A percentile compares a stretch with the other conserved stretches of the same genome.
phyloP scores from a whole-genome alignment of 208 protist genomes.

The Entamoeba invadens region DNA sequence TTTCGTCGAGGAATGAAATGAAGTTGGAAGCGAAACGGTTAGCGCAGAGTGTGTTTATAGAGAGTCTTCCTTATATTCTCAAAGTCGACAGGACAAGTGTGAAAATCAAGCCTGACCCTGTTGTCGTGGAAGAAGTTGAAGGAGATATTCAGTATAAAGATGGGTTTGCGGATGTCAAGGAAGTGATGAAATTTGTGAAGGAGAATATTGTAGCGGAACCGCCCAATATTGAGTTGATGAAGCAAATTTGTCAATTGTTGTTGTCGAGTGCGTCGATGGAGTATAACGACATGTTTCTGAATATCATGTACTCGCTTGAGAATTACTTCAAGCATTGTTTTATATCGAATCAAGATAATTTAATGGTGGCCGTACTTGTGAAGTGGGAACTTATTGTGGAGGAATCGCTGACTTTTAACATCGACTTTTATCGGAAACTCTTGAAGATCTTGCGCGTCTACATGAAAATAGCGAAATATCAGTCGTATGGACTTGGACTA shows the following conservation, averaged over 20 bases:
- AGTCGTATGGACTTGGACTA: background rate
- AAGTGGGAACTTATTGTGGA: background rate
- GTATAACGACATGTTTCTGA: background rate
- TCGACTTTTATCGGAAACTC: background rate
- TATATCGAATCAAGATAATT: background rate
- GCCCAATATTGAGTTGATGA: background rate
- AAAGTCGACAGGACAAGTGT: background rate
- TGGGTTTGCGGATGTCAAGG: background rate
- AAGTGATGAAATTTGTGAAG: background rate
- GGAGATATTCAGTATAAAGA: background rate
- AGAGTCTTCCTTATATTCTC: background rate
- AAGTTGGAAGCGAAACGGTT: background rate
- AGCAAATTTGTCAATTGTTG: background rate
- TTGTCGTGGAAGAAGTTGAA: accelerated
- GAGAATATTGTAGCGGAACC: background rate
- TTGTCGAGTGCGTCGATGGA: background rate
- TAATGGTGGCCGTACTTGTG: background rate
- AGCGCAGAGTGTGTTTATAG: background rate
- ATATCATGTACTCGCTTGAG: background rate
- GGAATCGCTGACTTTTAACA: background rate
- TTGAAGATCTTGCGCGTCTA: background rate
- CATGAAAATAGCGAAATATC: background rate
- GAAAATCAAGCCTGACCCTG: background rate
- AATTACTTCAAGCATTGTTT: background rate
- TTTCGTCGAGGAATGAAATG: background rate